A percentile compares a stretch with the other conserved stretches of the same genome.
Evolutionary conservation across 1,284 basidiomycete genomes (phyloP).

Genomic region (Melampsora abietis-canadensis): DNA sequence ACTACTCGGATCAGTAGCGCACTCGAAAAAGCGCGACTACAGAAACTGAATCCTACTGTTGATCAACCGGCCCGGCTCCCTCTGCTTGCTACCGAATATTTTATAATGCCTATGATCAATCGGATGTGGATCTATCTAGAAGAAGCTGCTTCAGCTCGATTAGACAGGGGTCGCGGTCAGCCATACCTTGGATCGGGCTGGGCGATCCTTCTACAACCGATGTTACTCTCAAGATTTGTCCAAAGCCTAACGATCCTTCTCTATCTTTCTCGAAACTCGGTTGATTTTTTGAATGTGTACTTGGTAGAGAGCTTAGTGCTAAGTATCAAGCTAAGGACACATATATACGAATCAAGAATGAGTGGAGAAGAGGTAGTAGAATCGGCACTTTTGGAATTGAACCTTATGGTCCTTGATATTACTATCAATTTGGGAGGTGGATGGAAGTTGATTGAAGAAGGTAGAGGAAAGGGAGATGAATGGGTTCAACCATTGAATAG

Average conservation of each 20-base stretch:
- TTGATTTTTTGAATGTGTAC: conserved; percentile 7
- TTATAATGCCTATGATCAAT: conserved; percentile 9
- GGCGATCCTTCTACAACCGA: conserved; percentile 2
- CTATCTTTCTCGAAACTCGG: not conserved
- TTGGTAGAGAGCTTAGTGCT: conserved; percentile 6
- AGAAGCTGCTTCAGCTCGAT: not conserved
- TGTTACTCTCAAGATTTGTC: conserved; percentile 1
- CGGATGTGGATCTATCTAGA: conserved; percentile 6
- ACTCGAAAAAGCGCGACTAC: conserved; percentile 8
- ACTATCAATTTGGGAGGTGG: not conserved
- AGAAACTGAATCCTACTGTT: not conserved
- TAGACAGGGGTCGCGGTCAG: not conserved
- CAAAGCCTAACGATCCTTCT: conserved; percentile 6
- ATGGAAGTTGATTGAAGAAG: not conserved
- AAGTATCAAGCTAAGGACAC: not conserved
- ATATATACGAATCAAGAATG: conserved; percentile 1
- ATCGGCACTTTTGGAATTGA: not conserved
- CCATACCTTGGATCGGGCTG: conserved; percentile 13
- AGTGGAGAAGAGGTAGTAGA: not conserved
- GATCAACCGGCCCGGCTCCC: not conserved
- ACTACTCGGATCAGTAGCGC: conserved; percentile 7
- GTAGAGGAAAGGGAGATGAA: not conserved
- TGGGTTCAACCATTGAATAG: not conserved
- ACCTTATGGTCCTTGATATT: not conserved
- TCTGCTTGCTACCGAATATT: conserved; percentile 6